Evolutionary conservation across 768 basidiomycete genomes (phyloP), one percentile per base, ranked within the genome.

Genomic region (Crucibulum laeve): DNA sequence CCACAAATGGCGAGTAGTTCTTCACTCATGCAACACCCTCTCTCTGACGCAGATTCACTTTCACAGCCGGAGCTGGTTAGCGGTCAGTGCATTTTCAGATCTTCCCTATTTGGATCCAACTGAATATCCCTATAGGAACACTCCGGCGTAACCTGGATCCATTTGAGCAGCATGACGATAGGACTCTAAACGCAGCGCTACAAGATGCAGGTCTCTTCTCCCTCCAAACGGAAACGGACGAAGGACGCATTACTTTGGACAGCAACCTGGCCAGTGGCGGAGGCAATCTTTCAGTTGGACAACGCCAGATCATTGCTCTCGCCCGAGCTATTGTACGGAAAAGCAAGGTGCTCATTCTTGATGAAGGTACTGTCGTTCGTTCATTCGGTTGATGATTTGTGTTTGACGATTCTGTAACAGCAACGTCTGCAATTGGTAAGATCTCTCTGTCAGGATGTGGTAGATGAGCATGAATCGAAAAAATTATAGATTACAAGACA

Each of bases 221-320:
- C 13, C 44, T 64, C 34, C 53, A 64, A 48, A 50, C 47, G 35
- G 60, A 64, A 56, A 62, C 75, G 65, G 36, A 73, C 67, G 53
- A 77, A 76, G 35, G 74, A 66, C 22, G 65, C 68, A 59, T 73
- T 32, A 67, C 63, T n/a, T 57, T 76, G 23, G 69, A 75, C 26
- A 72, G 59, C 25, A 40, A 51, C 14, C 60, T 75, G 24, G 53
- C 64, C 17, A 62, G 58, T 2, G 82, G 82, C 4, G 84, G 84
- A 7, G 58, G 70, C 19, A 87, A 87, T 57, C 77, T 86, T 51
- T 82, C 80, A 3, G 77, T 82, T 37, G 85, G 85, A 18, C 84
- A 87, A 53, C 59, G 84, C 8, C 85, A 88, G 51, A 68, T 81
- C 36, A 70, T 81, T 40, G 78, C 79, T 11, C 65, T 81, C 58